Evolutionary conservation across 1,284 basidiomycete species (phyloP), one percentile per base, ranked within the genome.

Genomic region (Papiliotrema fonsecae): DNA sequence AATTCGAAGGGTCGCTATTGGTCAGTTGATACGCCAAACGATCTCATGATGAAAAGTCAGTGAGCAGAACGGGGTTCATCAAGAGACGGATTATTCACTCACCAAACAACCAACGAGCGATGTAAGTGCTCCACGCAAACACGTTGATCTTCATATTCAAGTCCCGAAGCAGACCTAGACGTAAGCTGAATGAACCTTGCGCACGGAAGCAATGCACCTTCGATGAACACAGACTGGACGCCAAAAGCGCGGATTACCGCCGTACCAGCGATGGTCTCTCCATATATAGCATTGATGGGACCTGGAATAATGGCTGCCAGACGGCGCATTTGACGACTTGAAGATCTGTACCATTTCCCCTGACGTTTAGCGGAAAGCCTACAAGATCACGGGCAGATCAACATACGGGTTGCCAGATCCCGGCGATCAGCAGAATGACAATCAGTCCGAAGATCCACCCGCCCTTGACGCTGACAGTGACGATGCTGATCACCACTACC

Each of bases 181-280:
- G 22, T 42, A 2, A 44, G 19, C 40, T 32, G 13, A 18, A 9
- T 3, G 19, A 16, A 27, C 18, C 22, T 24, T 11, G 6, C 11
- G 22, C 9, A 3, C 13, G 19, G 3, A 28, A 34, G 5, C n/a
- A 7, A 49, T 55, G 49, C 24, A 61, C 63, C 56, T 21, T 57
- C 49, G 11, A 62, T 40, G 45, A 58, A 63, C 11, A 57, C 34
- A 5, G 50, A 55, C 35, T 67, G 65, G 2, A 37, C 45, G 4
- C 65, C 65, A 40, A 62, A 64, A 13, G 65, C 63, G 6, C 65
- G 47, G 35, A 67, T 62, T 10, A 67, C 63, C 3, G 62, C 56
- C 11, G 64, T 54, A 2, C 65, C 65, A 25, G 62, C 65, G 2
- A 67, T 56, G 3, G 63, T 64, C 46, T 67, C 65, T 2, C 60